A percentile compares a stretch with the other conserved stretches of the same genome.
Conservation (phyloP, 306 rosid species). For the Senna siamea region DNA sequence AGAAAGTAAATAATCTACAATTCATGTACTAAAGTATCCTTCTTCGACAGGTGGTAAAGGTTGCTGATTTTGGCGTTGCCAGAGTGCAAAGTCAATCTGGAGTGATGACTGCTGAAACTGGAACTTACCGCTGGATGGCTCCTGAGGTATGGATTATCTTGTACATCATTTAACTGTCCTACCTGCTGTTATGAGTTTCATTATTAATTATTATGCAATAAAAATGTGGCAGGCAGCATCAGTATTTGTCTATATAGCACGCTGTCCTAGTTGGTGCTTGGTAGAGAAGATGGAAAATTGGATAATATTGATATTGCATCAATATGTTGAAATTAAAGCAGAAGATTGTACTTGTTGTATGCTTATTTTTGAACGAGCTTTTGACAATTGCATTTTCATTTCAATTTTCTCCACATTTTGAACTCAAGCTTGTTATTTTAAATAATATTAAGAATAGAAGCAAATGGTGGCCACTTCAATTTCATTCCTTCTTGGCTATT, state of each 20-base stretch:
- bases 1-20: constrained; percentile 12
- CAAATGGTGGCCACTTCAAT: constrained; percentile 36
- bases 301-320: neutral
- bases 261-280: constrained; percentile 11
- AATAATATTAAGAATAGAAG: constrained; percentile 7
- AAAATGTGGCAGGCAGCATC: constrained; percentile 11
- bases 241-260: constrained; percentile 14
- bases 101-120: constrained; percentile 99
- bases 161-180: constrained; percentile 6
- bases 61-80: constrained; percentile 99
- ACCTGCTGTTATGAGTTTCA: constrained; percentile 6
- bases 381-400: constrained; percentile 16
- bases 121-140: constrained; percentile 99
- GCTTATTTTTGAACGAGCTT: neutral
- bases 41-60: constrained; percentile 84
- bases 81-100: constrained; percentile 96
- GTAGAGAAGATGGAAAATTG: constrained; percentile 21
- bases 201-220: constrained; percentile 11
- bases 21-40: constrained; percentile 37
- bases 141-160: constrained; percentile 76
- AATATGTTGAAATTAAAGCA: neutral
- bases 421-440: constrained; percentile 6
- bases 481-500: constrained; percentile 9
- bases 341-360: neutral
- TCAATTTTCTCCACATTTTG: neutral